Conservation (phyloP, 1,139 yeast species). For the Protomyces pachydermus region DNA sequence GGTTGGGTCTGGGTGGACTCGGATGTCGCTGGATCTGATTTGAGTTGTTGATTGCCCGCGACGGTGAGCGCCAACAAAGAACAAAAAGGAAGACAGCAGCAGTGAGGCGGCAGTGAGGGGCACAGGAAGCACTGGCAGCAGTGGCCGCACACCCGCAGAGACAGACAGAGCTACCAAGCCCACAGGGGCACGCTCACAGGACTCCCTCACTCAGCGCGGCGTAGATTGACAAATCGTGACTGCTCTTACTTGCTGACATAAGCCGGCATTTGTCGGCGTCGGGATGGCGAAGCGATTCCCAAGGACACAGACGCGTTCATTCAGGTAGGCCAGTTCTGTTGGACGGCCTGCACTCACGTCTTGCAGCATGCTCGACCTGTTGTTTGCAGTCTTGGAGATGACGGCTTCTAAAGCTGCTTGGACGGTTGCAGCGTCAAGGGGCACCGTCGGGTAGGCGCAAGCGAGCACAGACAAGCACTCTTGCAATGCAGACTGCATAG, state of each 20-base stretch:
- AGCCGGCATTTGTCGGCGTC: not conserved
- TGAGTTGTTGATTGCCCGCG: no score
- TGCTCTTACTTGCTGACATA: not conserved
- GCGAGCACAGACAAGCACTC: conserved; percentile 26
- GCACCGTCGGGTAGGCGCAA: conserved; percentile 33
- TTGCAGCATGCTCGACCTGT: conserved; percentile 84
- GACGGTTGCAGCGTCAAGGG: conserved; percentile 46
- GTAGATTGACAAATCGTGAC: not conserved
- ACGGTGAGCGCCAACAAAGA: no score
- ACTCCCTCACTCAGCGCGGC: not conserved
- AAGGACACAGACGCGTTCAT: conserved; percentile 59
- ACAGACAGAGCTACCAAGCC: no score
- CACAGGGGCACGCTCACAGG: no score
- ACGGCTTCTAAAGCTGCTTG: conserved; percentile 48
- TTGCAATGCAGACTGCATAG: conserved; percentile 34
- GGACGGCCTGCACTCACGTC: conserved; percentile 57
- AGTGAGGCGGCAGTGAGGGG: no score
- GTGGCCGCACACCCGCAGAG: no score
- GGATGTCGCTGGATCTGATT: no score
- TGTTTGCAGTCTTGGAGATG: conserved; percentile 49
- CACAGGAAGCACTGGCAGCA: no score
- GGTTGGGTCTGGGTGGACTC: no score
- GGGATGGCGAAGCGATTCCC: conserved; percentile 41
- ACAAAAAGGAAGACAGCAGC: no score
- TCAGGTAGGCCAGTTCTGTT: conserved; percentile 75